These are phyloP conservation scores for Zizania latifolia DNA, from an alignment of 176 grass and related monocot species.

Conservation along the genomic window DNA sequence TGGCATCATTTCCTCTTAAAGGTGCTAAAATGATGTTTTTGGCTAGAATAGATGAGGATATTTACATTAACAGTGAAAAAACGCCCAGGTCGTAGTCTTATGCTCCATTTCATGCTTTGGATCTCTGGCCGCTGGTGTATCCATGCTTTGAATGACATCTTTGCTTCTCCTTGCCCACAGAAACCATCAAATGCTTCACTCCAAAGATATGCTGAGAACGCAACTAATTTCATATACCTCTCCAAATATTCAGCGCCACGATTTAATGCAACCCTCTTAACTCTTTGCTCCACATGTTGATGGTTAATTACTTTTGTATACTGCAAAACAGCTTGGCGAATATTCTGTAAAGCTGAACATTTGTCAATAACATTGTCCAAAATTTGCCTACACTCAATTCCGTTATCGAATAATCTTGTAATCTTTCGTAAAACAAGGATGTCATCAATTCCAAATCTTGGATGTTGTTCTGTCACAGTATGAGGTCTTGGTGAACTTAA, in stretches of 20 bases:
- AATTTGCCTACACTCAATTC: conserved; percentile 72
- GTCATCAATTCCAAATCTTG: conserved; percentile 78
- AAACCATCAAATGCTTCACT: conserved; percentile 96
- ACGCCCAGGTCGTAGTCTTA: conserved; percentile 91
- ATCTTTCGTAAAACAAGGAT: conserved; percentile 92
- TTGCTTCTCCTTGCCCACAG: conserved; percentile 71
- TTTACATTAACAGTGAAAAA: conserved; percentile 80
- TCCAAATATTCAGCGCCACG: conserved; percentile 96
- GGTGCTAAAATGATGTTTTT: conserved; percentile 16
- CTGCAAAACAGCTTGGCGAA: conserved; percentile 87
- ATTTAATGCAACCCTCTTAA: conserved; percentile 88
- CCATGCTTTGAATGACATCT: conserved; percentile 89
- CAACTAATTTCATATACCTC: conserved; percentile 95
- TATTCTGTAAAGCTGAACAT: conserved; percentile 95
- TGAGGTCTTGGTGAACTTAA: conserved; percentile 45
- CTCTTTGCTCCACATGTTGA: conserved; percentile 81
- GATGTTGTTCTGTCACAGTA: conserved; percentile 34
- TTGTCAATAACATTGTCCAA: conserved; percentile 88
- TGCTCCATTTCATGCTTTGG: conserved; percentile 98
- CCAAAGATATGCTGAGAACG: conserved; percentile 92
- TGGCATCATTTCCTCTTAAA: background rate
- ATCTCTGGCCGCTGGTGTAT: conserved; percentile 83
- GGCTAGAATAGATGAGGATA: conserved; percentile 30
- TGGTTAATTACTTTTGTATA: conserved; percentile 93
- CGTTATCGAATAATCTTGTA: conserved; percentile 90